Evolutionary conservation across 176 grass and related monocot species (phyloP).

Genomic region (bread wheat (Triticum aestivum)): DNA sequence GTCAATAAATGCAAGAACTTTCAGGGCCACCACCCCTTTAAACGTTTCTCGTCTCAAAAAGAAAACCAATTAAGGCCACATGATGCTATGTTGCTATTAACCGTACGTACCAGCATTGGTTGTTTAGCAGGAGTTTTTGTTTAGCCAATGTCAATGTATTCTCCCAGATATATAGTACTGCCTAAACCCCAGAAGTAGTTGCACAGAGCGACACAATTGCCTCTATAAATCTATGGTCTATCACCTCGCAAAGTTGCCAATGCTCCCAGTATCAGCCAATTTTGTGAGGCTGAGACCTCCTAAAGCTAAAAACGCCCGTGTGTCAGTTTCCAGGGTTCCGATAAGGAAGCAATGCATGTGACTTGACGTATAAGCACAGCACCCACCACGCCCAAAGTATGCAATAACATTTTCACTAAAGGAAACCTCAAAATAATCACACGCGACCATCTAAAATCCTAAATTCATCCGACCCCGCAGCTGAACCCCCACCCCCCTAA

Average conservation of each 20-base stretch:
- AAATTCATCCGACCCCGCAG: neutral
- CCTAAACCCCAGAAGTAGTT: neutral
- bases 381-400: neutral
- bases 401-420: neutral
- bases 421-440: no score
- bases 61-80: neutral
- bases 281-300: neutral
- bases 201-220: neutral
- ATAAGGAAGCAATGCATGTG: neutral
- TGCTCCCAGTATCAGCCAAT: neutral
- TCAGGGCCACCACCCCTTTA: neutral
- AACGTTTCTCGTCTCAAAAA: neutral
- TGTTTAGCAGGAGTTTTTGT: neutral
- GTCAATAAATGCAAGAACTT: constrained; percentile 17
- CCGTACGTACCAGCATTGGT: neutral
- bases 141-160: no score
- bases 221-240: neutral
- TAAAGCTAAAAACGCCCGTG: neutral
- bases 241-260: neutral
- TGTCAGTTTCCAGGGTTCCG: neutral
- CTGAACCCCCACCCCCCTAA: no score
- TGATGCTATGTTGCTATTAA: neutral
- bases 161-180: neutral
- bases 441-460: neutral
- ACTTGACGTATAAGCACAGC: neutral